Evolutionary conservation across 805 yeast genomes (phyloP).

Genomic region (Scheffersomyces lignosus): DNA sequence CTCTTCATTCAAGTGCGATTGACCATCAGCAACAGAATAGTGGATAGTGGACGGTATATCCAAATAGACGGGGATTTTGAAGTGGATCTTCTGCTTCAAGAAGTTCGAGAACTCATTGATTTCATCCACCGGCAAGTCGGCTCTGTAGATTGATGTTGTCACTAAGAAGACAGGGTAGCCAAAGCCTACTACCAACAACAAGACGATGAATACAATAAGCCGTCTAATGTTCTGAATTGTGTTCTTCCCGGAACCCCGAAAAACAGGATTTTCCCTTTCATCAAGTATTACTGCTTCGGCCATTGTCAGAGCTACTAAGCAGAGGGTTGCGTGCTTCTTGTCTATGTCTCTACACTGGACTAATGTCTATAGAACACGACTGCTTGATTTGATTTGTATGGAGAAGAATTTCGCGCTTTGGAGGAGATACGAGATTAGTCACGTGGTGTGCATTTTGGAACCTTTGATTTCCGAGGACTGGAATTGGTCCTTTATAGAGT

Average conservation of each 20-base stretch:
- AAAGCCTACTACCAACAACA: slow-evolving; percentile 16
- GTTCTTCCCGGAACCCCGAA: background rate
- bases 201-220: slow-evolving; percentile 10
- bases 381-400: no score
- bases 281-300: no score
- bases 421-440: no score
- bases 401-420: no score
- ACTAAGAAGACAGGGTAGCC: slow-evolving; percentile 21
- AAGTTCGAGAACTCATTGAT: slow-evolving; percentile 32
- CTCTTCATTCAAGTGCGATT: slow-evolving; percentile 31
- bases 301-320: no score
- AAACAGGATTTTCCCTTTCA: no score
- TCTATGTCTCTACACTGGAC: no score
- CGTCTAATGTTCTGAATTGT: slow-evolving; percentile 7
- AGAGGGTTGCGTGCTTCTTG: no score
- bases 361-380: no score
- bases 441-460: no score
- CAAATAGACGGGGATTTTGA: slow-evolving; percentile 46
- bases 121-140: slow-evolving; percentile 52
- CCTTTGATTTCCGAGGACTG: no score
- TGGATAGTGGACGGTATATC: slow-evolving; percentile 31
- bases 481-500: no score
- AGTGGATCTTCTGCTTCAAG: slow-evolving; percentile 23
- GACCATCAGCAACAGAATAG: slow-evolving; percentile 33
- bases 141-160: slow-evolving; percentile 65